phyloP scores from a whole-genome alignment of 257 asterid species.

The Fraxinus cuspidata region DNA sequence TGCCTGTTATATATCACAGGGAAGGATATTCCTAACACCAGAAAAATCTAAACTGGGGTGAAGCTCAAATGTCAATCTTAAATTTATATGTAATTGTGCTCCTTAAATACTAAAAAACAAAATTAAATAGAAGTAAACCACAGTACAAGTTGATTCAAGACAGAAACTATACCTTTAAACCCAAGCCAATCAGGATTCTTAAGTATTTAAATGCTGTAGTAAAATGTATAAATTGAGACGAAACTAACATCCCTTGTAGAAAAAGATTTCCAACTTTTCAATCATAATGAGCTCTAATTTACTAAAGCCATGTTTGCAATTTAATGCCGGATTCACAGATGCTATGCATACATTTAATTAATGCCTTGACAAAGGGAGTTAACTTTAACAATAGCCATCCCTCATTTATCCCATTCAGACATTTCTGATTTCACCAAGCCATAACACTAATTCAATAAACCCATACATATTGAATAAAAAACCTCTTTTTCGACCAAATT shows the following conservation, averaged over 20 bases:
- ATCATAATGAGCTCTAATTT: not conserved
- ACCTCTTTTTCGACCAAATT: not conserved
- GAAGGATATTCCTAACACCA: not conserved
- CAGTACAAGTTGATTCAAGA: not conserved
- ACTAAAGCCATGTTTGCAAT: not conserved
- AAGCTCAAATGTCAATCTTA: slow-evolving; percentile 10
- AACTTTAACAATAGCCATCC: not conserved
- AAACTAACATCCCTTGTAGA: slow-evolving; percentile 8
- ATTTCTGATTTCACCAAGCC: not conserved
- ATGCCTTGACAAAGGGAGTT: not conserved
- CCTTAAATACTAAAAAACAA: not conserved
- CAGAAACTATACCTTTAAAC: not conserved
- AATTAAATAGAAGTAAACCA: not conserved
- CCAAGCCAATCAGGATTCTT: not conserved
- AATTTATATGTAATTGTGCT: not conserved
- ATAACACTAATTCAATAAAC: not conserved
- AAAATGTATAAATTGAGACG: not conserved
- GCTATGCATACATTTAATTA: not conserved
- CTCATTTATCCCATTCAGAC: slow-evolving; percentile 3
- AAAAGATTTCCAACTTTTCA: not conserved
- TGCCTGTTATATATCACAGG: not conserved
- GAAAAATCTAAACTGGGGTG: slow-evolving; percentile 1
- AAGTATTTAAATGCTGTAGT: not conserved
- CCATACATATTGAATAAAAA: not conserved
- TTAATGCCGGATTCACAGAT: slow-evolving; percentile 2